Evolutionary conservation across 2,329 filamentous ascomycete species (phyloP), one percentile per base, ranked within the genome.

Genomic region (Scedosporium aurantiacum): DNA sequence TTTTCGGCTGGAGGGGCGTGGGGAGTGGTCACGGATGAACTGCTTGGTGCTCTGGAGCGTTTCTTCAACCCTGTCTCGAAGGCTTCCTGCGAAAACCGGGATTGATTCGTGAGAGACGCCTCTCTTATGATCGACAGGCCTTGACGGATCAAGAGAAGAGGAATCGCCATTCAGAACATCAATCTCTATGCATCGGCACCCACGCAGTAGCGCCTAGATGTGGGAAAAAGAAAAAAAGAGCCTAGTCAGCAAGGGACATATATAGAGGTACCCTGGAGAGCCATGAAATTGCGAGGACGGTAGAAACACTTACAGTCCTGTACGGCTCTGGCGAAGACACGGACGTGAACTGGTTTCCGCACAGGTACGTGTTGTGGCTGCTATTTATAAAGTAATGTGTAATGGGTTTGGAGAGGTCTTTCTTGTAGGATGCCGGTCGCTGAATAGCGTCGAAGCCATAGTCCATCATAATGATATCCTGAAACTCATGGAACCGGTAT

Each of bases 321-420:
- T 97, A 97, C 12, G 88, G 85, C 62, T 91, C 85, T 0, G 87
- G 84, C 28, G 88, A 91, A 63, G 89, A 88, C 63, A 85, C 84
- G 56, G 90, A 91, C 63, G 84, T 86, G 47, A 94, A 79, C 73
- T 97, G 93, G 68, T 96, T 91, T 2, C 92, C 92, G 1, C 87
- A 86, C 50, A 96, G 78, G 71, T 96, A 97, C 0, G 92, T 97
- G 71, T 97, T 97, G 77, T 97, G 92, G 70, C 91, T 96, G 66
- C 90, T 95, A 64, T 88, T 96, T 71, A 97, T 92, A 72, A 91
- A 97, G 76, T 97, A 97, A 70, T 95, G 91, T 56, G 88, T 90
- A 62, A 96, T 79, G 3, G 90, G 89, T 60, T 82, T 83, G 0
- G 81, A 81, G 37, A 85, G 71, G 69, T 91, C 87, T 62, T 83